Conservation (phyloP, 768 basidiomycete genomes). For the Mrakia frigida region DNA sequence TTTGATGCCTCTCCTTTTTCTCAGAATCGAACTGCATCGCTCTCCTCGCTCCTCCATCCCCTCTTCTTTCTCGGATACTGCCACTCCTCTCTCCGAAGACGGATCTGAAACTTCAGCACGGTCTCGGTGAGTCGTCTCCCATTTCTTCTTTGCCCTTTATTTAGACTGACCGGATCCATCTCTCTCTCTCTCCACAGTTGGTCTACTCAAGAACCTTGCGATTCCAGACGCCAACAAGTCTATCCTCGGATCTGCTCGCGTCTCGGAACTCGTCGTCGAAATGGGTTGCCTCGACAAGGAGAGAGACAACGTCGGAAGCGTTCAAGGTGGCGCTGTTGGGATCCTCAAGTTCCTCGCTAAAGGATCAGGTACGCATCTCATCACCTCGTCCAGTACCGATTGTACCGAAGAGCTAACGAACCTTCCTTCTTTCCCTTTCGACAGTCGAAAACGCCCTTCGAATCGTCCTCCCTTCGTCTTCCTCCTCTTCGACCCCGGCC, state of each 20-base stretch:
- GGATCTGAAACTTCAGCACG: conserved; percentile 75
- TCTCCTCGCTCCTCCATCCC: conserved; percentile 53
- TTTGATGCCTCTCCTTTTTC: background rate
- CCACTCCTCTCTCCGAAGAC: conserved; percentile 54
- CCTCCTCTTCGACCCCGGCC: conserved; percentile 39
- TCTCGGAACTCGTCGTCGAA: conserved; percentile 58
- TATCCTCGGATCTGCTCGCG: conserved; percentile 56
- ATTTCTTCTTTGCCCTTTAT: background rate
- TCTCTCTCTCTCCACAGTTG: conserved; percentile 46
- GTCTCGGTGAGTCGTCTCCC: conserved; percentile 47
- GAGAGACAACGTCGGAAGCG: conserved; percentile 75
- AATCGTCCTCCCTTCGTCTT: conserved; percentile 50
- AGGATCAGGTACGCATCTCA: conserved; percentile 53
- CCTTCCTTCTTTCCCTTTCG: background rate
- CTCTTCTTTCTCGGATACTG: conserved; percentile 62
- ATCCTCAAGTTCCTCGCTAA: conserved; percentile 83
- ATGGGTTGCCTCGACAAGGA: conserved; percentile 67
- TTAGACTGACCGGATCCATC: background rate
- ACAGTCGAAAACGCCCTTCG: conserved; percentile 47
- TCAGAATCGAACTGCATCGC: conserved; percentile 43
- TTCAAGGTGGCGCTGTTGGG: conserved; percentile 83
- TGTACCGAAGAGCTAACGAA: background rate
- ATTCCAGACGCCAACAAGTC: conserved; percentile 52
- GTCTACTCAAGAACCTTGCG: conserved; percentile 79
- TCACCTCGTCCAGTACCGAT: background rate